Evolutionary conservation across 225 moss, liverwort and hornwort species (phyloP).

Genomic region (Sphagnum contortum): DNA sequence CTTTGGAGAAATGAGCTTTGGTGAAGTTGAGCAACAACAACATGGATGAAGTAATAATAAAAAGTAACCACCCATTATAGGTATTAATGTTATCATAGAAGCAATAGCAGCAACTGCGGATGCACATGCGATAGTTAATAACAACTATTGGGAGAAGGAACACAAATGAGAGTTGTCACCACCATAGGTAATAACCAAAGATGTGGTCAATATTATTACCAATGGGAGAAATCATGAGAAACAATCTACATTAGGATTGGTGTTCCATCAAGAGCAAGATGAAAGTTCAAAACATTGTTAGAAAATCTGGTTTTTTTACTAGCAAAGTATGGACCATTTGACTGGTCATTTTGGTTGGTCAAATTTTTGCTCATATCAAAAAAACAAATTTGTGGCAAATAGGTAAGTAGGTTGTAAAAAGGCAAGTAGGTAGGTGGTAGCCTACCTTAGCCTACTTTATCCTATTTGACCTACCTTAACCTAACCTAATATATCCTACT

Average conservation of each 20-base stretch:
- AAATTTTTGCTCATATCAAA: no score
- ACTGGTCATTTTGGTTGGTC: no score
- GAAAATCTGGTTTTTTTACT: no score
- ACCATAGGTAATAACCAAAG: slow-evolving; percentile 2
- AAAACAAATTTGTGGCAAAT: no score
- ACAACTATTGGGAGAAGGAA: slow-evolving; percentile 8
- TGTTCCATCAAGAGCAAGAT: not conserved
- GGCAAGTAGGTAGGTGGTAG: no score
- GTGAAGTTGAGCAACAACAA: slow-evolving; percentile 29
- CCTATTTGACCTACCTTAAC: no score
- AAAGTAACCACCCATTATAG: no score
- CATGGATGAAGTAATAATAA: slow-evolving; percentile 13
- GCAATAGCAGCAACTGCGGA: slow-evolving; percentile 17
- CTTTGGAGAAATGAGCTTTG: slow-evolving; percentile 34
- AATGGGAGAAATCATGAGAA: not conserved
- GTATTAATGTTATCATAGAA: slow-evolving; percentile 4
- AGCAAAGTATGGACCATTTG: no score
- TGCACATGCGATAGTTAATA: slow-evolving; percentile 5
- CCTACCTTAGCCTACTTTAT: no score
- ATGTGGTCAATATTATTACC: slow-evolving; percentile 5
- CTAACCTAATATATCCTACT: no score
- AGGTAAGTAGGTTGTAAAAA: no score
- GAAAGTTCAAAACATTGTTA: not conserved
- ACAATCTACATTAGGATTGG: no score
- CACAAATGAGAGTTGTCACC: slow-evolving; percentile 6